Evolutionary conservation across 2,329 filamentous ascomycete genomes (phyloP).

Genomic region (Rosellinia necatrix): DNA sequence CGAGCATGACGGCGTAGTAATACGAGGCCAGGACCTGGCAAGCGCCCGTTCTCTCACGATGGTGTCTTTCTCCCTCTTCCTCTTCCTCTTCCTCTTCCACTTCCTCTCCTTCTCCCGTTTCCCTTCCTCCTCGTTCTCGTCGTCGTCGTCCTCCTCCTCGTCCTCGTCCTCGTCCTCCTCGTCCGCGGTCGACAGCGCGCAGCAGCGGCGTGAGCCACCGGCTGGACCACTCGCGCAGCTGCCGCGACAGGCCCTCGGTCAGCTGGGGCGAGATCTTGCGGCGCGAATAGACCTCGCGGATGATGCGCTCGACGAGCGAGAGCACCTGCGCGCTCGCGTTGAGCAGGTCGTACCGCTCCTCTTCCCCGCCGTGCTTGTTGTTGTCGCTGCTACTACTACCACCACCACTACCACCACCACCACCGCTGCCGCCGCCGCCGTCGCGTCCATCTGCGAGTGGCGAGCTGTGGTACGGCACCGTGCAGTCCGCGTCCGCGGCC

Average conservation of each 20-base stretch:
- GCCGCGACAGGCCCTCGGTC: slow-evolving; percentile 58
- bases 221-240: slow-evolving; percentile 56
- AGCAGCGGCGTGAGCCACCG: slow-evolving; percentile 54
- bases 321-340: slow-evolving; percentile 59
- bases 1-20: slow-evolving; percentile 62
- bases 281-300: slow-evolving; percentile 57
- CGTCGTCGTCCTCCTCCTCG: not conserved
- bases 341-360: slow-evolving; percentile 51
- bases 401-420: slow-evolving; percentile 20
- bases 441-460: not conserved
- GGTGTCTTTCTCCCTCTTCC: slow-evolving; percentile 7
- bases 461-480: slow-evolving; percentile 50
- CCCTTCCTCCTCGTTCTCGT: no score
- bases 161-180: not conserved
- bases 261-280: slow-evolving; percentile 57
- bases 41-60: slow-evolving; percentile 48
- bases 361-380: slow-evolving; percentile 46
- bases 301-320: slow-evolving; percentile 54
- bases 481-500: slow-evolving; percentile 59
- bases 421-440: not conserved
- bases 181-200: slow-evolving; percentile 33
- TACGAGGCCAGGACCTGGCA: slow-evolving; percentile 58
- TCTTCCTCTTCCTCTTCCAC: not conserved
- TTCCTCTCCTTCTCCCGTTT: no score
- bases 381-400: not conserved